Percentiles rank a stretch among this genome's conserved stretches.
These are phyloP conservation scores for Lonicera japonica DNA, from an alignment of 129 eudicot genomes.

Conservation along the genomic window DNA sequence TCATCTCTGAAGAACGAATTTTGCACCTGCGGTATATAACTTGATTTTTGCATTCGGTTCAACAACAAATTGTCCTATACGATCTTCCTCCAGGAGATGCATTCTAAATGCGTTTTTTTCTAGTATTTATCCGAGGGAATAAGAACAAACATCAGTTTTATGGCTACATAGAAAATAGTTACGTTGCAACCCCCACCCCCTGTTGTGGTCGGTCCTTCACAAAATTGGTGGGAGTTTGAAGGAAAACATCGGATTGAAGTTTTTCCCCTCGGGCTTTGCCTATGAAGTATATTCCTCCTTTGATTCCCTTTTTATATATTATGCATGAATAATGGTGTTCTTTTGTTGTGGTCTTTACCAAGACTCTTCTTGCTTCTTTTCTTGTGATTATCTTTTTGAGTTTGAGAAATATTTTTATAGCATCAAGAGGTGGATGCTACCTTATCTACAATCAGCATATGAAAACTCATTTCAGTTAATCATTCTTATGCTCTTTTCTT, in stretches of 20 bases:
- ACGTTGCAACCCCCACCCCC: too few species aligned
- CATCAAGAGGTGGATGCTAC: too few species aligned
- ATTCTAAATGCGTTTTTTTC: conserved; percentile 1
- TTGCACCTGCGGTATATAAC: conserved; percentile 18
- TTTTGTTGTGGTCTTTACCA: neutral
- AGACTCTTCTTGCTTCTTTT: neutral
- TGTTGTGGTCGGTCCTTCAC: neutral
- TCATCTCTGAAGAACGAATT: conserved; percentile 42
- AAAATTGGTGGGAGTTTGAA: conserved; percentile 1
- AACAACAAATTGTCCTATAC: neutral
- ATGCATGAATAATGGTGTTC: conserved; percentile 8
- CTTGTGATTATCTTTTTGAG: neutral
- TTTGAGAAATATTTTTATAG: too few species aligned
- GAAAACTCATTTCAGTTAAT: too few species aligned
- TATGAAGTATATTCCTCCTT: neutral
- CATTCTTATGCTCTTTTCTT: too few species aligned
- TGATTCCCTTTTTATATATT: neutral
- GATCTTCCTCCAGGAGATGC: conserved; percentile 5
- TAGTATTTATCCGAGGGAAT: neutral
- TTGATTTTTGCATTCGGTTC: conserved; percentile 6
- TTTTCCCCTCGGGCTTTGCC: too few species aligned
- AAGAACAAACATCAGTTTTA: neutral
- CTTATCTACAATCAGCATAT: too few species aligned
- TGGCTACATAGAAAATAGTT: neutral
- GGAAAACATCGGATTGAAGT: neutral